A percentile compares a stretch with the other conserved stretches of the same genome.
phyloP scores from a whole-genome alignment of 805 yeast species.

The Saturnispora halmiae region DNA sequence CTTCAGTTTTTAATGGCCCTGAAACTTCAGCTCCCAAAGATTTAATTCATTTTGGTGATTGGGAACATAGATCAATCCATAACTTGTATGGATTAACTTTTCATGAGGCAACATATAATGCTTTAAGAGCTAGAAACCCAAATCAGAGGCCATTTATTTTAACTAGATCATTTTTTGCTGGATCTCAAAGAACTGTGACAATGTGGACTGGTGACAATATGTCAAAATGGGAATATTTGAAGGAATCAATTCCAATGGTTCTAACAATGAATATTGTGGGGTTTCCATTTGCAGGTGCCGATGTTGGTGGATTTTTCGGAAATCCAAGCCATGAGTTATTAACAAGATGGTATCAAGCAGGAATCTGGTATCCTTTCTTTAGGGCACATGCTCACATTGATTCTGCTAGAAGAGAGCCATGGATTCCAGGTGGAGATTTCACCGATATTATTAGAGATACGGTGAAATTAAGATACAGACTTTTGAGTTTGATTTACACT shows the following conservation, averaged over 20 bases:
- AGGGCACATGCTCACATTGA: slow-evolving; percentile 97
- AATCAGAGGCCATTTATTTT: slow-evolving; percentile 73
- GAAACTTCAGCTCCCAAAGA: slow-evolving; percentile 88
- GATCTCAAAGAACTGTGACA: slow-evolving; percentile 86
- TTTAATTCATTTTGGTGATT: slow-evolving; percentile 62
- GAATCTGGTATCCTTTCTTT: slow-evolving; percentile 93
- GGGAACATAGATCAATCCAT: slow-evolving; percentile 90
- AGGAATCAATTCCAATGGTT: slow-evolving; percentile 77
- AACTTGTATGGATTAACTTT: slow-evolving; percentile 73
- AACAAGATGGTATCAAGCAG: slow-evolving; percentile 93
- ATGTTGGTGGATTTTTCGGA: slow-evolving; percentile 95
- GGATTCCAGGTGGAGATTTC: slow-evolving; percentile 70
- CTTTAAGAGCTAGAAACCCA: slow-evolving; percentile 44
- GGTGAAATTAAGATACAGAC: slow-evolving; percentile 58
- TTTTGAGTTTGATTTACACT: slow-evolving; percentile 76
- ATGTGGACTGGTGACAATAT: slow-evolving; percentile 98
- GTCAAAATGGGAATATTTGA: slow-evolving; percentile 84
- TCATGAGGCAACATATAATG: slow-evolving; percentile 70
- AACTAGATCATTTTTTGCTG: slow-evolving; percentile 81
- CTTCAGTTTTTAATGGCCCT: slow-evolving; percentile 90
- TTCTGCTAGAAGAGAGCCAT: slow-evolving; percentile 87
- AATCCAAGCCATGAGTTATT: slow-evolving; percentile 75
- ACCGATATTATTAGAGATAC: slow-evolving; percentile 60
- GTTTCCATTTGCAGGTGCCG: slow-evolving; percentile 91
- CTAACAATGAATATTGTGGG: slow-evolving; percentile 75